Conservation (phyloP, 2,329 filamentous ascomycete species). For the Botrytis deweyae region DNA sequence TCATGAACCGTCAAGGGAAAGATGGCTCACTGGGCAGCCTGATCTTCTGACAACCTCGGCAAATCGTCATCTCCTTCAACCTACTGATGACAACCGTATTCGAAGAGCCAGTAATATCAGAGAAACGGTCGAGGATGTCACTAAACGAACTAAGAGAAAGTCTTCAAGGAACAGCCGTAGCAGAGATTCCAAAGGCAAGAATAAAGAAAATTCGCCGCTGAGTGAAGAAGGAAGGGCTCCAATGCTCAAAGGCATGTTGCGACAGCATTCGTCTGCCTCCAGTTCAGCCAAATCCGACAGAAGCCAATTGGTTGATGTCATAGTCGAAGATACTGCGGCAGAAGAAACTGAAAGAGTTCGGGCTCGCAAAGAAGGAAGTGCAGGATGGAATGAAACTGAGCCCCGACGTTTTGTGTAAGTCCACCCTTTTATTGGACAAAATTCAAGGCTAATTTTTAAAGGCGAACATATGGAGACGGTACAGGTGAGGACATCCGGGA, state of each 20-base stretch:
- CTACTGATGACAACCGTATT: constrained; percentile 44
- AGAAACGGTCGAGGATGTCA: constrained; percentile 40
- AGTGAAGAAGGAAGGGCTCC: constrained; percentile 39
- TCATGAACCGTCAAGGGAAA: constrained; percentile 69
- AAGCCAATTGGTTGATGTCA: constrained; percentile 65
- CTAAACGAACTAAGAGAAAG: constrained; percentile 40
- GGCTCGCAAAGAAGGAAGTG: constrained; percentile 60
- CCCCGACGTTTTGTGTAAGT: constrained; percentile 55
- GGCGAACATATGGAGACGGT: constrained; percentile 47
- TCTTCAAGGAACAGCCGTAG: constrained; percentile 28
- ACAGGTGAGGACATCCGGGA: constrained; percentile 52
- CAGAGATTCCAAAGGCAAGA: constrained; percentile 36
- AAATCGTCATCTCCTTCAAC: constrained; percentile 54
- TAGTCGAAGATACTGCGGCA: constrained; percentile 62
- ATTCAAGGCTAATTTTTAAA: constrained; percentile 33
- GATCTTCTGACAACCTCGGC: constrained; percentile 54
- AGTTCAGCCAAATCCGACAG: constrained; percentile 53
- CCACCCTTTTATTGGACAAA: background rate
- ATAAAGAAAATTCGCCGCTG: constrained; percentile 27
- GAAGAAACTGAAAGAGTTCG: constrained; percentile 62
- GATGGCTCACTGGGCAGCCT: constrained; percentile 56
- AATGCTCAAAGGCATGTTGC: constrained; percentile 41
- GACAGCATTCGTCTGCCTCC: constrained; percentile 49
- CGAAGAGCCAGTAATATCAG: constrained; percentile 42
- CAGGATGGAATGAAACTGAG: constrained; percentile 57